Base-by-base conservation (phyloP, 1,284 basidiomycete genomes). In the Sphagnurus paluster region DNA sequence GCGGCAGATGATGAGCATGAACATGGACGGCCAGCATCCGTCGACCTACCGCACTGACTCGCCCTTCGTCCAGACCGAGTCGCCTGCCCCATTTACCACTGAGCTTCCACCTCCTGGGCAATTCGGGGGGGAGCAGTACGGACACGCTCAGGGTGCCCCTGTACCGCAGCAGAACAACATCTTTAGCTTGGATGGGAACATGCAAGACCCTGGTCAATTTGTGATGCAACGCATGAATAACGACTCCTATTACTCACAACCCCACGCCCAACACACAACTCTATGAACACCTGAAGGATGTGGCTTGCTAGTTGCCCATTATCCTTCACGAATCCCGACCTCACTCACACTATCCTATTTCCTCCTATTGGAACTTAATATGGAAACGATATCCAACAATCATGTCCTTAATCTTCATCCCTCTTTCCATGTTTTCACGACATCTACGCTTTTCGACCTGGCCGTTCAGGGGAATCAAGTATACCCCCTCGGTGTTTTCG, bases 1-100 rank as follows among this genome's bases (percentile, higher is more conserved):
- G 65, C 49, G 66, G 53, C 65, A 66, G 57, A 67, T 71, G 66
- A 69, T 69, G 68, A 66, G 49, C 37, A 67, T 70, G 62, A 58
- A 47, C 37, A 47, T 60, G 49, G 53, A 56, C 48, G 46, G 39
- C 24, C 52, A 28, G 33, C 44, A 44, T 29, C 30, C 49, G 37
- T 30, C 46, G 23, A 49, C 46, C 20, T 58, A 64, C 50, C 58
- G 71, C 20, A 67, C 64, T 10, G 66, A 66, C 5, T 67, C 65
- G 36, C 69, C 68, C 25, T 57, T 57, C 37, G 57, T 61, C 39
- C 57, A 62, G 37, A 42, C 51, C 13, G 51, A 53, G 6, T 50
- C 49, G 16, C 52, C 52, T 10, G 66, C 60, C 33, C 59, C 63
- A 19, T 70, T 64, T 49, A 59, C 58, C 38, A 63, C 64, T 14